phyloP scores from a whole-genome alignment of 208 protist genomes.

The Leishmania major region DNA sequence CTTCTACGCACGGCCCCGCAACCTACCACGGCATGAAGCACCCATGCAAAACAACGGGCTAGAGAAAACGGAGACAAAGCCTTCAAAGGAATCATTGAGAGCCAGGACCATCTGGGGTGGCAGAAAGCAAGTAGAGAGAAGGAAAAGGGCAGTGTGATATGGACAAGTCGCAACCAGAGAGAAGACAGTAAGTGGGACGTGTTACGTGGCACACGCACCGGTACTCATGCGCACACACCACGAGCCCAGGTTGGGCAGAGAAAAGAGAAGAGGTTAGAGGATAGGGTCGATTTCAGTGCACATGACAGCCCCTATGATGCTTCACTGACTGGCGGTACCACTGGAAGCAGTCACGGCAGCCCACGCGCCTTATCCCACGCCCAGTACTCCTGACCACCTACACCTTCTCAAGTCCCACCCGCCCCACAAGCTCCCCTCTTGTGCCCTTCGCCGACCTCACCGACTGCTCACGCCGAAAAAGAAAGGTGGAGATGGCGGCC shows the following conservation, averaged over 20 bases:
- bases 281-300: not conserved
- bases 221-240: no score
- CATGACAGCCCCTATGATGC: not conserved
- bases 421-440: not conserved
- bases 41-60: no score
- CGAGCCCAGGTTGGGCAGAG: not conserved
- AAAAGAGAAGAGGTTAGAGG: not conserved
- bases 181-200: not conserved
- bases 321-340: not conserved
- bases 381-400: not conserved
- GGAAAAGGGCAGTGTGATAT: not conserved
- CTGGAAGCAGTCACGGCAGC: not conserved
- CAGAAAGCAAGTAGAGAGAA: not conserved
- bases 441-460: not conserved
- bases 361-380: not conserved
- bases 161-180: not conserved
- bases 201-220: no score
- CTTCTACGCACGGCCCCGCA: not conserved
- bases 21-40: not conserved
- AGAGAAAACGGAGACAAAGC: not conserved
- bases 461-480: not conserved
- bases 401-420: not conserved
- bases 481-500: not conserved
- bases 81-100: not conserved
- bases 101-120: no score